phyloP scores from a whole-genome alignment of 768 basidiomycete genomes.

The Auriscalpium vulgare region DNA sequence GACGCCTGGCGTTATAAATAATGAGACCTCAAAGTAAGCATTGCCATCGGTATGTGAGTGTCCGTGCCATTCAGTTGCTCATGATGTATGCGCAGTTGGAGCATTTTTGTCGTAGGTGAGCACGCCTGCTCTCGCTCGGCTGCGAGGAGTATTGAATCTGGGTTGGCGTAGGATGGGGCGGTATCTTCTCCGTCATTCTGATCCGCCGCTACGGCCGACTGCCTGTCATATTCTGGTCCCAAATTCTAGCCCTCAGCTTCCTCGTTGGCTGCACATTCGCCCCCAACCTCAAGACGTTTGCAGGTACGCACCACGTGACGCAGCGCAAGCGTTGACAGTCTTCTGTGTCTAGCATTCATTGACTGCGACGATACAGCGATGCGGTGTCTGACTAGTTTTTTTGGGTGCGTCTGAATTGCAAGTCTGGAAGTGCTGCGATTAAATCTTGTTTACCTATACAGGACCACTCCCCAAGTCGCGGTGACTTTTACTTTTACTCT shows the following conservation, averaged over 20 bases:
- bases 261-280: conserved; percentile 51
- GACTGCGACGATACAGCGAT: conserved; percentile 34
- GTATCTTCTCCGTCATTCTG: conserved; percentile 52
- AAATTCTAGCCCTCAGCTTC: conserved; percentile 46
- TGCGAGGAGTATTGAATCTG: background rate
- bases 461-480: conserved; percentile 56
- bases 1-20: conserved; percentile 48
- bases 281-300: conserved; percentile 46
- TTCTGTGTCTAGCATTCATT: too few relatives aligned
- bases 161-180: conserved; percentile 41
- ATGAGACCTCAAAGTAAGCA: conserved; percentile 45
- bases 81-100: conserved; percentile 37
- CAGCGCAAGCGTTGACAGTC: too few relatives aligned
- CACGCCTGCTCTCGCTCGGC: conserved; percentile 5
- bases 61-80: conserved; percentile 4
- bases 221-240: conserved; percentile 64
- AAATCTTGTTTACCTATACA: background rate
- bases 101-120: conserved; percentile 52
- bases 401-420: conserved; percentile 45
- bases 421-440: conserved; percentile 20
- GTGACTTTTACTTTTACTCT: conserved; percentile 14
- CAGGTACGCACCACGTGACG: conserved; percentile 28
- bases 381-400: conserved; percentile 52
- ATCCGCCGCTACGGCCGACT: conserved; percentile 58
- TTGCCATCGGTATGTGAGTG: background rate